Percentiles rank a stretch among this genome's conserved stretches.
These are phyloP conservation scores for Farysia itapuensis DNA, from an alignment of 1,284 basidiomycete species.

Conservation along the genomic window DNA sequence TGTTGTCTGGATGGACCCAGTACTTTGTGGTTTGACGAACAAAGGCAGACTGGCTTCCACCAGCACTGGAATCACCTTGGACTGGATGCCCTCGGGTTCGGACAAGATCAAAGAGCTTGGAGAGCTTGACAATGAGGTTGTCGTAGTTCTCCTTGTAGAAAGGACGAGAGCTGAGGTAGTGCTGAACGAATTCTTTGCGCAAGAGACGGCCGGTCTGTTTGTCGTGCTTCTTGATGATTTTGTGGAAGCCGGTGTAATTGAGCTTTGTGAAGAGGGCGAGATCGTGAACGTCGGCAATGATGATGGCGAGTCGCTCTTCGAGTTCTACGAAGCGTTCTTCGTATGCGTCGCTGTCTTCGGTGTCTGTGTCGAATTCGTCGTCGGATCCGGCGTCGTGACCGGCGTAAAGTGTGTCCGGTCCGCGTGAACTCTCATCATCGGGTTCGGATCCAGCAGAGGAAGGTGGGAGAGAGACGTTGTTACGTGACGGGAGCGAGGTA, in stretches of 20 bases:
- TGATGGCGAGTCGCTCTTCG: conserved; percentile 90
- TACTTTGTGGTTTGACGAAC: conserved; percentile 98
- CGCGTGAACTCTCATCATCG: conserved; percentile 8
- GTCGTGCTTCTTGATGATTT: conserved; percentile 95
- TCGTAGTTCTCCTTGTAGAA: conserved; percentile 83
- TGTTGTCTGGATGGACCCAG: conserved; percentile 78
- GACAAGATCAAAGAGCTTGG: conserved; percentile 91
- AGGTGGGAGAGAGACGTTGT: conserved; percentile 11
- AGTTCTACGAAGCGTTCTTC: conserved; percentile 86
- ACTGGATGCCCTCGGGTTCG: conserved; percentile 92
- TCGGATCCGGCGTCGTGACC: conserved; percentile 64
- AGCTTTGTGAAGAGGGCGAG: conserved; percentile 89
- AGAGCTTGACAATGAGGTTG: conserved; percentile 92
- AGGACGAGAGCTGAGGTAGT: conserved; percentile 89
- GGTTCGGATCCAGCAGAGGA: conserved; percentile 27
- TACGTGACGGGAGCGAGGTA: conserved; percentile 40
- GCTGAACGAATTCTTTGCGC: conserved; percentile 72
- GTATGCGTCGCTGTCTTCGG: conserved; percentile 72
- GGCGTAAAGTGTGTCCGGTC: conserved; percentile 60
- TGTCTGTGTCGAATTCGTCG: conserved; percentile 66
- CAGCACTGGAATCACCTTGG: conserved; percentile 87
- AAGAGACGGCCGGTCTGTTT: conserved; percentile 68
- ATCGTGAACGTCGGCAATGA: conserved; percentile 98
- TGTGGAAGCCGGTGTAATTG: conserved; percentile 93
- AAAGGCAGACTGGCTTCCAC: conserved; percentile 93